Base-by-base conservation (phyloP, 2,329 filamentous ascomycete species). In the Dactylonectria macrodidyma region DNA sequence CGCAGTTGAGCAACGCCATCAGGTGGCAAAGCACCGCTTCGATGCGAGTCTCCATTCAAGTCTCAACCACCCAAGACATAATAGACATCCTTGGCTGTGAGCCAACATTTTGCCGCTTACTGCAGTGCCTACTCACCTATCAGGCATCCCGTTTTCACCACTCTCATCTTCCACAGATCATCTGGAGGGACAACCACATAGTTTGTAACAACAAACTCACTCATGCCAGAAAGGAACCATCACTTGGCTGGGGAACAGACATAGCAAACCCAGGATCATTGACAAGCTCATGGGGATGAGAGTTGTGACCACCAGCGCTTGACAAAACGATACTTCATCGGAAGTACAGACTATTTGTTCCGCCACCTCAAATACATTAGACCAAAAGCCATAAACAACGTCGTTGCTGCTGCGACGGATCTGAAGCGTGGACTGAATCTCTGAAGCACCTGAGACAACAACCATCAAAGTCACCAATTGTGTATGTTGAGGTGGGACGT, bases 31-130 rank as follows among this genome's bases (percentile, higher is more conserved):
- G 56, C 47, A 59, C 59, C 30, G 66, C 67, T 73, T 44, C 59
- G 59, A 65, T 70, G 65, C 65, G 46, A 66, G 55, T 74, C 71
- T 72, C 68, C 56, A 69, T 63, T 63, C 48, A 56, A 61, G 48
- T 71, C 59, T 73, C 60, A 61, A 48, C 54, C 44, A 61, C 26
- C 64, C 60, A 58, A 69, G 66, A 71, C 68, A 69, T 30, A 30
- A 30, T 30, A 30, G 26, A 30, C 26, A 7, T 30, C 7, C 26
- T 4, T 7, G 26, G 26, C 46, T 46, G 41, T 24, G 44, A 41
- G 34, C 36, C 30, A 50, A 61, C 41, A 44, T 33, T 52, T 46
- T 22, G 34, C 9, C 47, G 47, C 52, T 57, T 51, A 38, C 52
- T 50, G 44, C 34, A 36, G 12, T 33, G n/a, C 48, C 36, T n/a